Base-by-base conservation (phyloP, 257 asterid genomes). In the Knoxia roxburghii region DNA sequence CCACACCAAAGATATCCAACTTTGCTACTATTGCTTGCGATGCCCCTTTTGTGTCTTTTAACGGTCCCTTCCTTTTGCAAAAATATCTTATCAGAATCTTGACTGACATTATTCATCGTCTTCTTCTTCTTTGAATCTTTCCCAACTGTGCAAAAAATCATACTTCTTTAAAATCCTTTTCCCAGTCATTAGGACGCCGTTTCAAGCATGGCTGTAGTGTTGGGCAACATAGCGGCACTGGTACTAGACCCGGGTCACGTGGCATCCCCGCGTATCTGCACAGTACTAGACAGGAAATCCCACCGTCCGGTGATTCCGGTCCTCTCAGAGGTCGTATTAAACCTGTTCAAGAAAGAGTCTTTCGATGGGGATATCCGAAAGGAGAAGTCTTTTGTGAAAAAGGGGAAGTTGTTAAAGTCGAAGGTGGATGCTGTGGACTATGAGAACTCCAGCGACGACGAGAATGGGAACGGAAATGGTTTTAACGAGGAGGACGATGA, bases 381-480 rank as follows among this genome's bases (percentile, higher is more conserved):
- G 37, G 65, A 37, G 30, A 79, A 83, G 65, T 68, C 68, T 52
- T 33, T 33, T 30, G 68, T 74, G 66, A 72, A 55, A 79, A 80
- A 86, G 75, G 69, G 73, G 2, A 65, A 66, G 72, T 27, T 48
- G 8, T 45, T 77, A 70, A 85, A 78, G 43, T 82, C 95, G 40
- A 90, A 86, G 84, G 82, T 77, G 72, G 82, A 83, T 63, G 83
- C 75, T 9, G 88, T 87, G 64, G 89, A 87, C 73, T 89, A 80
- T 70, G 98, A 89, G 81, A 89, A 82, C 69, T 83, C 86, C 1
- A 87, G 96, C 80, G 97, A 89, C 70, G 97, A 92, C 58, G 96
- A 86, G 70, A 89, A 83, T 77, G 95, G 95, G 26, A 73, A 76
- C 59, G 89, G 81, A 51, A 33, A 60, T 15, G 49, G 49, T 9